Base-by-base conservation (phyloP, 306 rosid genomes). In the Malus domestica region DNA sequence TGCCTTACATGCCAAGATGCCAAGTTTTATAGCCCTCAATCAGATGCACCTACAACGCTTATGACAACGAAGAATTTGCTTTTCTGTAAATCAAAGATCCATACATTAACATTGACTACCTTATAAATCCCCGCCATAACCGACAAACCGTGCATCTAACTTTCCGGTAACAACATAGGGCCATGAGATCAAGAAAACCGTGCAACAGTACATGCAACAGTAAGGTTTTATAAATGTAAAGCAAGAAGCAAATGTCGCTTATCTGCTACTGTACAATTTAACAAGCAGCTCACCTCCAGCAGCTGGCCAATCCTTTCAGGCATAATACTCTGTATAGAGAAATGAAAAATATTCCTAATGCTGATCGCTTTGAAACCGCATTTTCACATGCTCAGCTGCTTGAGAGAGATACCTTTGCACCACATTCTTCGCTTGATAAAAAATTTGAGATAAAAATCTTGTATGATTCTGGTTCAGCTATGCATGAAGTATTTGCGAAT, bases 401-500 rank as follows among this genome's bases (percentile, higher is more conserved):
- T 64, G 60, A 70, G 67, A 27, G 63, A 35, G 12, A n/a, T 10
- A 55, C n/a, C 14, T 25, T 29, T 46, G 32, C 40, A 14, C 11
- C 55, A 42, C 42, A 60, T 1, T 59, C 25, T 30, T 52, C 3
- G 44, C 65, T n/a, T 40, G 23, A n/a, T 42, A 8, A 61, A 54
- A 54, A 69, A 55, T 70, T 75, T 38, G 22, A 30, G 60, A 11
- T 11, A 13, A 45, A 22, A 20, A 49, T 65, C 46, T 44, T 61
- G 65, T 44, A 27, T 32, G 35, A 54, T 32, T 73, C 57, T 11
- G 18, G 29, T 75, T 81, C 60, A 85, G 33, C 72, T 78, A 23
- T 40, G 79, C 55, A 54, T 35, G 27, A 79, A 68, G 70, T 23
- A 68, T 68, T 71, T 70, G 49, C 81, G 73, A 29, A 82, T 61